Percentiles rank a stretch among this genome's conserved stretches.
These are phyloP conservation scores for Leptographium lundbergii DNA, from an alignment of 2,329 filamentous ascomycete genomes.

Conservation along the genomic window DNA sequence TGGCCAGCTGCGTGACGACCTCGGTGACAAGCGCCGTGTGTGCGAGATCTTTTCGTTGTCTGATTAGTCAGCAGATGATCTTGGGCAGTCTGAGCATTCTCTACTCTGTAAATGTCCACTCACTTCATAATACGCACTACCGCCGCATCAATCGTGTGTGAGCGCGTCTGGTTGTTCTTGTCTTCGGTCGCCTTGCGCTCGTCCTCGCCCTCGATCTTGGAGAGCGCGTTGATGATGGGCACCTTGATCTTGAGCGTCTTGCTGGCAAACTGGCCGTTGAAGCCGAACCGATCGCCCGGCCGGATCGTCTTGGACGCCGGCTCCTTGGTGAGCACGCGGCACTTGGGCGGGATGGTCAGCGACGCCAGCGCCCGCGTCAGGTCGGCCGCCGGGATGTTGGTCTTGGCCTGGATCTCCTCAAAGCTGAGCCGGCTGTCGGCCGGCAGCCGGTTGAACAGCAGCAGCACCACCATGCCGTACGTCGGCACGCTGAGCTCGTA, in stretches of 20 bases:
- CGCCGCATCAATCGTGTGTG: constrained; percentile 61
- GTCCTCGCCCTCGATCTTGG: constrained; percentile 68
- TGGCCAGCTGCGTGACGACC: constrained; percentile 54
- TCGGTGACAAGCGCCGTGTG: constrained; percentile 61
- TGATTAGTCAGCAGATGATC: neutral
- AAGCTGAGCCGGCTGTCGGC: constrained; percentile 32
- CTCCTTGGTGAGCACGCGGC: constrained; percentile 66
- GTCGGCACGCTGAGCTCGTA: constrained; percentile 91
- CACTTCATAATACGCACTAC: constrained; percentile 81
- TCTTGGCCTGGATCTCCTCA: constrained; percentile 72
- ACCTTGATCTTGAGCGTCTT: constrained; percentile 83
- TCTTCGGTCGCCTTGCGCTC: constrained; percentile 61
- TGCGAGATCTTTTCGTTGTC: constrained; percentile 58
- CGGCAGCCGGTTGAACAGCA: constrained; percentile 74
- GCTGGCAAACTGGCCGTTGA: constrained; percentile 71
- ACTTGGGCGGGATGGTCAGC: constrained; percentile 72
- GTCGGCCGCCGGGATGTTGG: constrained; percentile 64
- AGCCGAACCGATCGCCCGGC: constrained; percentile 63
- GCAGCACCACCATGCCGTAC: constrained; percentile 77
- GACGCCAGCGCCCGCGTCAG: constrained; percentile 69
- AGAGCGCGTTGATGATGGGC: constrained; percentile 66
- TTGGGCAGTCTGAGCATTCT: no score
- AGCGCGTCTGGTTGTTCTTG: constrained; percentile 60
- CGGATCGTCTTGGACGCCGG: constrained; percentile 69
- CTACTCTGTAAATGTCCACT: constrained; percentile 20